These are phyloP conservation scores for Chalciporus sp. DNA, from an alignment of 1,284 basidiomycete species.

Conservation along the genomic window DNA sequence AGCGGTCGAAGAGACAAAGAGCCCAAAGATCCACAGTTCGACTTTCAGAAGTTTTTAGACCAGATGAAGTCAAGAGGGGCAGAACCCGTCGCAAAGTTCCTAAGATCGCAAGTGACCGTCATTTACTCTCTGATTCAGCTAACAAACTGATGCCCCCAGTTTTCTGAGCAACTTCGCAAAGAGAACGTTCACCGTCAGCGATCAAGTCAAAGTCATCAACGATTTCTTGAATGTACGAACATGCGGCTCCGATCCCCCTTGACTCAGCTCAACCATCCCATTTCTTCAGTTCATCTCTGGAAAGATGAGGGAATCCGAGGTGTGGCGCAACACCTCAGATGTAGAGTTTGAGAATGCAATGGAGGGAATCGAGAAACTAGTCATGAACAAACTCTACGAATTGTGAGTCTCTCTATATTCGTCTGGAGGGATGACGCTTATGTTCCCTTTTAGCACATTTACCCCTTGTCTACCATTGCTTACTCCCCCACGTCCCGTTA, in stretches of 20 bases:
- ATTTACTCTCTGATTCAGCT: neutral
- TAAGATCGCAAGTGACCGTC: slow-evolving; percentile 72
- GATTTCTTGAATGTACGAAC: slow-evolving; percentile 82
- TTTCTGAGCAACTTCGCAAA: slow-evolving; percentile 92
- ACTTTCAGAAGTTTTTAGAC: slow-evolving; percentile 87
- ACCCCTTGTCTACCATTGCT: slow-evolving; percentile 74
- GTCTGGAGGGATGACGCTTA: slow-evolving; percentile 4
- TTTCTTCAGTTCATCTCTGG: slow-evolving; percentile 75
- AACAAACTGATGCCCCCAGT: slow-evolving; percentile 39
- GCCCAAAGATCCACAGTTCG: slow-evolving; percentile 58
- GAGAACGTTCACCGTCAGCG: slow-evolving; percentile 83
- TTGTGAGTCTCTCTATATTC: slow-evolving; percentile 52
- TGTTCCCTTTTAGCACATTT: slow-evolving; percentile 67
- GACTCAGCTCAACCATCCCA: slow-evolving; percentile 13
- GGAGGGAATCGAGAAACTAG: slow-evolving; percentile 99
- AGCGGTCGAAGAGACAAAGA: slow-evolving; percentile 30
- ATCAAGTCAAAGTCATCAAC: slow-evolving; percentile 92
- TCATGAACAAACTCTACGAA: slow-evolving; percentile 97
- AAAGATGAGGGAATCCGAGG: slow-evolving; percentile 84
- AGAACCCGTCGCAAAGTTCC: slow-evolving; percentile 89
- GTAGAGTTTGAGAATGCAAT: slow-evolving; percentile 94
- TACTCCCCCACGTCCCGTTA: slow-evolving; percentile 76
- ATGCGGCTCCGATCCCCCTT: neutral
- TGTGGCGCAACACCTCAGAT: slow-evolving; percentile 78
- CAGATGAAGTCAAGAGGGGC: slow-evolving; percentile 86